These are phyloP conservation scores for Botrytis paeoniae DNA, from an alignment of 2,329 filamentous ascomycete species.

Conservation along the genomic window DNA sequence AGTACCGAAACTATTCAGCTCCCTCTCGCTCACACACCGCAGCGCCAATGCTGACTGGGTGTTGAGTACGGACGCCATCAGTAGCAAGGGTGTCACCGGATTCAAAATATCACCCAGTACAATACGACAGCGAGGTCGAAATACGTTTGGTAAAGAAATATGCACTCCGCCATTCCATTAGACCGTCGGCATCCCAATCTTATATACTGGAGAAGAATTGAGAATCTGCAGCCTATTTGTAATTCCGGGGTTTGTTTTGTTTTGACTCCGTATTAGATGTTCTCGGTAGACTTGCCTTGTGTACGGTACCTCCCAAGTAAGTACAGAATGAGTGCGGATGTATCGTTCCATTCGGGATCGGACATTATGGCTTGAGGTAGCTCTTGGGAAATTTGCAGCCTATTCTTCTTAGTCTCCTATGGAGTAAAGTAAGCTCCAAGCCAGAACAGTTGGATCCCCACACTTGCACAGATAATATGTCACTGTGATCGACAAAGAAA, in stretches of 20 bases:
- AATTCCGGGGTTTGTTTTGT: background rate
- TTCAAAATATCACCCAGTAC: background rate
- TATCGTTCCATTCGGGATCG: background rate
- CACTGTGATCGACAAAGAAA: background rate
- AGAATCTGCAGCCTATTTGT: background rate
- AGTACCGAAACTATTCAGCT: constrained; percentile 13
- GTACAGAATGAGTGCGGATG: background rate
- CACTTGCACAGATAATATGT: background rate
- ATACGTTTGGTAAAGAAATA: background rate
- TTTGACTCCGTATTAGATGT: background rate
- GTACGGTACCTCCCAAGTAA: background rate
- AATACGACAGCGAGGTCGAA: background rate
- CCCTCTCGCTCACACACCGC: background rate
- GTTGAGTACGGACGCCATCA: constrained; percentile 2
- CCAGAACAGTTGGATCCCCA: background rate
- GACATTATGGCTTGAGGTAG: background rate
- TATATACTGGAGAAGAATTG: background rate
- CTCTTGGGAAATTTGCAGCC: background rate
- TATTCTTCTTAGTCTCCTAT: background rate
- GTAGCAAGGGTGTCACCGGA: constrained; percentile 1
- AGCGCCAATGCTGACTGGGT: constrained; percentile 9
- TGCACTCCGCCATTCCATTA: background rate
- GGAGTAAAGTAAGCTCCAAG: background rate
- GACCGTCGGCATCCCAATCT: background rate
- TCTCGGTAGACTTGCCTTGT: constrained; percentile 2